Conservation (phyloP, 768 basidiomycete species). For the Podaxis rugospora region DNA sequence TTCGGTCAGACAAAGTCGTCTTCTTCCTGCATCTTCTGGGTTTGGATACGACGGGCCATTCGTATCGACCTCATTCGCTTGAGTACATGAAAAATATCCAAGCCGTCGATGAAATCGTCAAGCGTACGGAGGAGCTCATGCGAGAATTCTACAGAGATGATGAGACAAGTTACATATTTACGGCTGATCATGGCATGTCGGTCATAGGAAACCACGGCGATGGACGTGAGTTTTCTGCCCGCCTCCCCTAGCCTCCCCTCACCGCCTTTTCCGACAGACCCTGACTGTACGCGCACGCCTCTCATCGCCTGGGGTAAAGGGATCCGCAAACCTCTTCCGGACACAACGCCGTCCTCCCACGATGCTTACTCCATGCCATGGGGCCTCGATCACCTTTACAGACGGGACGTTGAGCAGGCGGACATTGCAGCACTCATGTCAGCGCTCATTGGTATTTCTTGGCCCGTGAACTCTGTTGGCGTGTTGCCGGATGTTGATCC, state of each 20-base stretch:
- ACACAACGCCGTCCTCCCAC: conserved; percentile 54
- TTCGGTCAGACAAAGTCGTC: conserved; percentile 57
- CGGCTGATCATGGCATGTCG: conserved; percentile 90
- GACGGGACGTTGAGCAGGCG: conserved; percentile 80
- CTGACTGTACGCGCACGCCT: conserved; percentile 85
- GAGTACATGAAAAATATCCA: conserved; percentile 87
- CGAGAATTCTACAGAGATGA: conserved; percentile 61
- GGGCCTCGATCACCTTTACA: conserved; percentile 51
- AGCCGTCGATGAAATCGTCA: conserved; percentile 73
- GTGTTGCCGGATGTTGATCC: conserved; percentile 74
- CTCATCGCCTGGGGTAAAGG: conserved; percentile 81
- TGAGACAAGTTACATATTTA: conserved; percentile 75
- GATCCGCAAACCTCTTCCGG: conserved; percentile 62
- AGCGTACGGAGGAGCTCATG: conserved; percentile 58
- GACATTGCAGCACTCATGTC: conserved; percentile 81
- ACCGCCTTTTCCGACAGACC: conserved; percentile 42
- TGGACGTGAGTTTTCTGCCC: conserved; percentile 48
- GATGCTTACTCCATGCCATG: conserved; percentile 68
- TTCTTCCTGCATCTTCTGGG: conserved; percentile 86
- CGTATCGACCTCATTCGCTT: conserved; percentile 80
- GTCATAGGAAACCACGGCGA: conserved; percentile 87
- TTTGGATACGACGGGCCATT: conserved; percentile 83
- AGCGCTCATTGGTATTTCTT: conserved; percentile 61
- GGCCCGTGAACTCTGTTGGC: conserved; percentile 83
- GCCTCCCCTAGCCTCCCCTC: not conserved